Base-by-base conservation (phyloP, 1,139 yeast species). In the Scheffersomyces parashehatae region DNA sequence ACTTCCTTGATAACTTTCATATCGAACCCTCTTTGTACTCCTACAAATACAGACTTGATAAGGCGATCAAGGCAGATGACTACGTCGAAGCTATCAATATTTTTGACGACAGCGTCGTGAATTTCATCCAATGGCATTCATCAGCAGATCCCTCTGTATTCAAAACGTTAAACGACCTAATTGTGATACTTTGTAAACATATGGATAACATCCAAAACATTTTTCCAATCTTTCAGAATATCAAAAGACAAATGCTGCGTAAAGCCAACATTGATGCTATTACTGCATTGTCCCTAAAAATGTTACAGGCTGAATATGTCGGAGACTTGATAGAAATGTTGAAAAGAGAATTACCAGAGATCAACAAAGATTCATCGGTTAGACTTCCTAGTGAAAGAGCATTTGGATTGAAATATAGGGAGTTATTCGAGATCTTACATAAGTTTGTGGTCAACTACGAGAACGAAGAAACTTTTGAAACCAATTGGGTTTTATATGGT, bases 401-500 rank as follows among this genome's bases (percentile, higher is more conserved):
- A 0, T 65, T 56, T 48, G 65, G 66, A 3, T 30, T 40, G 8
- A 60, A 67, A 28, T 70, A 74, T 48, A 50, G 52, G 6, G 50
- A 55, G 9, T 55, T 74, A 2, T 73, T 72, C 56, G 64, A 75
- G 12, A 58, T 64, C 0, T 60, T 85, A 36, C 76, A 75, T 53
- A 62, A 69, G 4, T 82, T 76, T 56, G 74, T 81, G 1, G 58
- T 76, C 28, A 59, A 70, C 0, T 69, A 68, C 44, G 60, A 64
- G 3, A 66, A 70, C 24, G 79, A 78, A 43, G 62, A 68, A 11
- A 60, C 75, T 0, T 60, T 50, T 41, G 81, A 79, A 43, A 70
- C 79, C 4, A 82, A 83, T 35, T 84, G 90, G 89, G 75, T 73
- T 3, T 64, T 86, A 8, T 87, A 83, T 52, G 82, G 82, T 1